Base-by-base conservation (phyloP, 179 eudicot genomes). In the Carnegiea gigantea region DNA sequence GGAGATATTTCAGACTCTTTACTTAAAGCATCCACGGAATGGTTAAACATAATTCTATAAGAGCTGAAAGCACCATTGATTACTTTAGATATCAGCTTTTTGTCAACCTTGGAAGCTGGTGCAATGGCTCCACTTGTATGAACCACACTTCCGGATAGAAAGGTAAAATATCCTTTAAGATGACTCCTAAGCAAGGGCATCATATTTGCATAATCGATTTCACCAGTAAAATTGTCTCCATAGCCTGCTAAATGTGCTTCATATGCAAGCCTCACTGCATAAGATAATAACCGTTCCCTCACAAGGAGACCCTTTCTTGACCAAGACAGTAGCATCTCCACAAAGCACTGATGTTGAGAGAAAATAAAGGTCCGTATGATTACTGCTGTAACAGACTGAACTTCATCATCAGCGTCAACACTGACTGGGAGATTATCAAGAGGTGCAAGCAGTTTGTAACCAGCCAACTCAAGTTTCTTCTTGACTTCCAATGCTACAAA, bases 191-290 rank as follows among this genome's bases (percentile, higher is more conserved):
- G 78, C 59, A 88, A 70, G 67, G 88, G 87, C 78, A 49, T 79
- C 62, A 73, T 26, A 17, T 79, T 78, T 62, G 40, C 51, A 36
- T 70, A 77, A 67, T 26, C 38, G 49, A 81, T 68, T 46, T 82
- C 78, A 53, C 40, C 70, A 10, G 44, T 74, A 62, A 43, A 65
- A 51, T 53, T 68, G 65, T 65, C 83, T 24, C 57, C 77, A 62
- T 73, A 60, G 57, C 86, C 82, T 65, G 76, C 83, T 57, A 65
- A 78, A 10, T 80, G 79, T 36, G 84, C 88, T 76, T 86, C 90
- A 70, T 77, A 82, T 15, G 87, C 85, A 80, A 88, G 87, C 82
- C 88, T 82, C 73, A 78, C 43, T 74, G 84, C 87, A 78, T 88
- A 88, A 44, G 87, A 88, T 70, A 88, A 76, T 49, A 88, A 65